Base-by-base conservation (phyloP, 2,329 filamentous ascomycete genomes). In the Alternaria conjuncta region DNA sequence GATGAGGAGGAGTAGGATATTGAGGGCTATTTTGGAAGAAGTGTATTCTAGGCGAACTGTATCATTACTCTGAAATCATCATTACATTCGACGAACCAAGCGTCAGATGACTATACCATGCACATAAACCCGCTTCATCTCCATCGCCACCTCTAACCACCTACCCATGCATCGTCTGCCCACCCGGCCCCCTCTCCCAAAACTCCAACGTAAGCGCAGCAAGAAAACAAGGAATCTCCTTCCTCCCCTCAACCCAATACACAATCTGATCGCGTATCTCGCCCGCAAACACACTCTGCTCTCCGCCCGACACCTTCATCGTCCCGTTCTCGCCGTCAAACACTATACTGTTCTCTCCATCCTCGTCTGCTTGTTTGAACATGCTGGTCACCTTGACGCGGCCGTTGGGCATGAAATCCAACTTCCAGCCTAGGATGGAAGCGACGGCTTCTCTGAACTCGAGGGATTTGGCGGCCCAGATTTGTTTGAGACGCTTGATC, bases 371-470 rank as follows among this genome's bases (percentile, higher is more conserved):
- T 0, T 94, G 91, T 76, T 92, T 92, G 76, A 95, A 96, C 69
- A 95, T 91, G 63, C 87, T 91, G 58, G 95, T 96, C 21, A 97
- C 93, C 30, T 93, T 90, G 81, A 97, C 96, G 74, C 97, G 95
- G 45, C 96, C 96, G 78, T 97, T 97, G n/a, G 94, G 94, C 78
- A 97, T 91, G 78, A 99, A 98, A 30, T 96, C 94, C 12, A 98
- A 89, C 57, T 95, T 95, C 91, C 94, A 99, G 0, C 96, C 96
- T 0, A 99, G 86, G 1, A 97, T 91, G 20, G 90, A 93, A 67
- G 94, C 94, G 62, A 99, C 94, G 30, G 94, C 93, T 81, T 98
- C 94, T 54, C 96, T 93, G 83, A 99, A 98, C 82, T 99, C 96
- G 72, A 92, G 89, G 1, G 92, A 94, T 79, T 98, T 99, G 70